Evolutionary conservation across 1,284 basidiomycete genomes (phyloP), one percentile per base, ranked within the genome.

Genomic region (Flammula alnicola): DNA sequence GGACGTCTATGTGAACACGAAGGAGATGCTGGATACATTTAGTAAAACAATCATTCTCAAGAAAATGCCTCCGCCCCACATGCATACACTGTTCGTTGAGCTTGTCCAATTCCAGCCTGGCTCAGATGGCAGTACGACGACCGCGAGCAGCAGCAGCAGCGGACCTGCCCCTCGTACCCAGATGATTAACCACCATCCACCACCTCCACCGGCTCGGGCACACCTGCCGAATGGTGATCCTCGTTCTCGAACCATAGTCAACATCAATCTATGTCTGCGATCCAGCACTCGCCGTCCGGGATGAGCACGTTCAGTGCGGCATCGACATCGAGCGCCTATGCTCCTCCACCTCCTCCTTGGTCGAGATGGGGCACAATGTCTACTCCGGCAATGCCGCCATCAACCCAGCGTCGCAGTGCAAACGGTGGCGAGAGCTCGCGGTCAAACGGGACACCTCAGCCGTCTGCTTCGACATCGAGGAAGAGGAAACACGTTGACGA

Each of bases 1-100:
- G 1, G 82, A 86, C 39, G 70, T 76, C 1, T 91, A 85, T 60
- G 81, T 91, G 30, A 80, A 91, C 59, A 83, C 80, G 3, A 77
- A 79, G 56, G 79, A 80, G 52, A 91, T 91, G 83, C 66, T 90
- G 23, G 84, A 89, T 47, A 82, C 74, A 14, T 86, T 80, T 62
- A 87, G 85, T 71, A 86, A 81, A 60, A 83, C 85, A 19, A 70
- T 90, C 49, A 72, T 90, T 26, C 84, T 83, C 67, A 84, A 80
- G 68, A 80, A 81, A 55, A 68, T 90, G 59, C 73, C 76, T 5
- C 77, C 76, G 0, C 87, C 88, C 0, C 79, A 78, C 52, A 80
- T 75, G 4, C 80, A 79, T 49, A 89, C 88, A 0, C 64, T 91
- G 5, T 88, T 88, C 60, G 80, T 91, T 5, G 88, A 91, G 47